Conservation (phyloP, 257 asterid genomes). For the Paulownia fortunei region DNA sequence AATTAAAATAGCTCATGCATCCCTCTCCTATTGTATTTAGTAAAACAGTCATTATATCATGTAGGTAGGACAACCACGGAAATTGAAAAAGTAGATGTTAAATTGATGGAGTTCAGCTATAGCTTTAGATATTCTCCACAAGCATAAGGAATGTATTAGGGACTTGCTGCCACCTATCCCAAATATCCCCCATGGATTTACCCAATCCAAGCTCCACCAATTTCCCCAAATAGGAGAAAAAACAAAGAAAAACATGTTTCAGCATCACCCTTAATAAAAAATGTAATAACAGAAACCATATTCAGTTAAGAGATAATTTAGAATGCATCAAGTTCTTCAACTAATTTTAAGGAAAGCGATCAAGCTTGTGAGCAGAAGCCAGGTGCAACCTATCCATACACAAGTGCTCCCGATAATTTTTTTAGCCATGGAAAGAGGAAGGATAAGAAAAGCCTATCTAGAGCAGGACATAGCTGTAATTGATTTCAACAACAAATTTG, state of each 20-base stretch:
- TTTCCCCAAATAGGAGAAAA: too few relatives aligned
- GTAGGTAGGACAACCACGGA: not conserved
- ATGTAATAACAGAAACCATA: too few relatives aligned
- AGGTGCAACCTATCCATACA: slow-evolving; percentile 4
- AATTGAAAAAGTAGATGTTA: not conserved
- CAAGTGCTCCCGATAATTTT: not conserved
- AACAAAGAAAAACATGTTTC: not conserved
- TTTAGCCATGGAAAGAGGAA: not conserved
- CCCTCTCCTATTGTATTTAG: not conserved
- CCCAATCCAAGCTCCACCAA: not conserved
- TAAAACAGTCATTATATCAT: not conserved
- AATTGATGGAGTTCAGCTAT: not conserved
- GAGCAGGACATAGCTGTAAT: slow-evolving; percentile 7
- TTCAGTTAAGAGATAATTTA: too few relatives aligned
- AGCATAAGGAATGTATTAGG: not conserved
- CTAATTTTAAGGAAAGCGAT: not conserved
- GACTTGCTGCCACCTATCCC: not conserved
- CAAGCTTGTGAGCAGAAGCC: slow-evolving; percentile 17
- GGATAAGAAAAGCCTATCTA: not conserved
- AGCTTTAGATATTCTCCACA: not conserved
- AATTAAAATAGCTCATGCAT: not conserved
- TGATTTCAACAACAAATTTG: not conserved
- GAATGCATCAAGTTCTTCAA: too few relatives aligned
- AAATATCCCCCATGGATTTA: not conserved
- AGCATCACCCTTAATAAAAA: not conserved